Percentiles rank a stretch among this genome's conserved stretches.
These are phyloP conservation scores for Quercus rubra DNA, from an alignment of 306 rosid species.

Conservation along the genomic window DNA sequence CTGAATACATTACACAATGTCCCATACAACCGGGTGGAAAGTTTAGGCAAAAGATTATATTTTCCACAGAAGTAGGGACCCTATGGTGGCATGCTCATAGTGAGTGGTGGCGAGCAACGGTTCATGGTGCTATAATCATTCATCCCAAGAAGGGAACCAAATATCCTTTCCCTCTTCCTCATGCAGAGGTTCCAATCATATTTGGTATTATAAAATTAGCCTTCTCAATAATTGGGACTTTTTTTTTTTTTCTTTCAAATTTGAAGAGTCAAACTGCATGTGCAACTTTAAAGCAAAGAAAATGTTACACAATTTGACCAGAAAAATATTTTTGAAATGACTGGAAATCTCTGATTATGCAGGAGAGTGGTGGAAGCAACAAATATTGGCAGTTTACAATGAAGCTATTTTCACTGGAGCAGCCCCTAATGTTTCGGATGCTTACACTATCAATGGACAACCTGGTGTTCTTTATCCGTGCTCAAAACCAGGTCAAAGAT, in stretches of 20 bases:
- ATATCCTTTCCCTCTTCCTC: slow-evolving; percentile 43
- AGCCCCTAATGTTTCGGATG: slow-evolving; percentile 14
- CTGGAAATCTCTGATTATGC: background rate
- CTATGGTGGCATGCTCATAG: slow-evolving; percentile 77
- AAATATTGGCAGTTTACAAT: slow-evolving; percentile 12
- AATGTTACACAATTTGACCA: background rate
- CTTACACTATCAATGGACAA: slow-evolving; percentile 26
- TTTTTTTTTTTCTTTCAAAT: background rate
- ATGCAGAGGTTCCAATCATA: slow-evolving; percentile 37
- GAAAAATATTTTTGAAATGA: background rate
- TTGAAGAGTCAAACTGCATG: background rate
- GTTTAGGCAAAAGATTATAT: slow-evolving; percentile 32
- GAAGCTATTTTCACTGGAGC: slow-evolving; percentile 4
- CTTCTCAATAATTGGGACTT: background rate
- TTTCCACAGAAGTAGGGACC: slow-evolving; percentile 49
- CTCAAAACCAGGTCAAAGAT: slow-evolving; percentile 3
- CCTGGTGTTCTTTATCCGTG: slow-evolving; percentile 31
- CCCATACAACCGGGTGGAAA: slow-evolving; percentile 41
- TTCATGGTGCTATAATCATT: slow-evolving; percentile 45
- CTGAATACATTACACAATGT: slow-evolving; percentile 43
- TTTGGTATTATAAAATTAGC: slow-evolving; percentile 29
- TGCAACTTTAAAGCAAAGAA: background rate
- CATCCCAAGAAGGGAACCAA: slow-evolving; percentile 24
- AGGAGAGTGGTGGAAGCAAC: slow-evolving; percentile 33
- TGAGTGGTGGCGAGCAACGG: slow-evolving; percentile 60